phyloP scores from a whole-genome alignment of 345 rosid genomes.

The Hevea brasiliensis region DNA sequence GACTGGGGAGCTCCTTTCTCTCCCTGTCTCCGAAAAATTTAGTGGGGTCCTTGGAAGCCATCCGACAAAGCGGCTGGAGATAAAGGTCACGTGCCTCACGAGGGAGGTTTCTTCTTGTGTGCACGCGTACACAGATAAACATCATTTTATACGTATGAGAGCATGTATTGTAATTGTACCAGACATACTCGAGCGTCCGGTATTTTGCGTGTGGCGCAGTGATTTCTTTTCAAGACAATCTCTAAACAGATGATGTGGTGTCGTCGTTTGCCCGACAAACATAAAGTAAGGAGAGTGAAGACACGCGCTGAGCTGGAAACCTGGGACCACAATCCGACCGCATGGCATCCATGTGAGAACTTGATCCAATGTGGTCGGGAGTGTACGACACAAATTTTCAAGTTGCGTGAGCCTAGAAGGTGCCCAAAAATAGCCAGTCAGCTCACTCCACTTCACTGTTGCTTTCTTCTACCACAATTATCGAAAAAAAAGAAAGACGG shows the following conservation, averaged over 20 bases:
- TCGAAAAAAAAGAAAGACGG: too few relatives aligned
- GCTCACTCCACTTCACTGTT: not conserved
- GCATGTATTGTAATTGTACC: not conserved
- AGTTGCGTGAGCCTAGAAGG: not conserved
- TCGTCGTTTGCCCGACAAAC: constrained; percentile 17
- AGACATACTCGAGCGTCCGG: constrained; percentile 2
- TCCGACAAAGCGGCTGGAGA: constrained; percentile 17
- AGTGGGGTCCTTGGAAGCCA: constrained; percentile 13
- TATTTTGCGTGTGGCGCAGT: not conserved
- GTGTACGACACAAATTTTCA: constrained; percentile 12
- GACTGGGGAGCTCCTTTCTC: not conserved
- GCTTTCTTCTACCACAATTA: not conserved
- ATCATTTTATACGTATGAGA: constrained; percentile 3
- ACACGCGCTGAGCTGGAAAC: constrained; percentile 35
- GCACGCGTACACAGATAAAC: not conserved
- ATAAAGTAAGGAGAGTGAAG: constrained; percentile 16
- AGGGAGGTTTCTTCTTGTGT: not conserved
- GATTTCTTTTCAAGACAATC: not conserved
- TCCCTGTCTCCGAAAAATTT: not conserved
- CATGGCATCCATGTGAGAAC: constrained; percentile 28
- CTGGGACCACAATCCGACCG: constrained; percentile 32
- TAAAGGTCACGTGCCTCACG: constrained; percentile 7
- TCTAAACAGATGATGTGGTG: not conserved
- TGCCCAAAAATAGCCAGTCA: not conserved
- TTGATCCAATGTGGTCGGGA: constrained; percentile 26